Base-by-base conservation (phyloP, 2,329 filamentous ascomycete genomes). In the Teratosphaeria gauchensis region DNA sequence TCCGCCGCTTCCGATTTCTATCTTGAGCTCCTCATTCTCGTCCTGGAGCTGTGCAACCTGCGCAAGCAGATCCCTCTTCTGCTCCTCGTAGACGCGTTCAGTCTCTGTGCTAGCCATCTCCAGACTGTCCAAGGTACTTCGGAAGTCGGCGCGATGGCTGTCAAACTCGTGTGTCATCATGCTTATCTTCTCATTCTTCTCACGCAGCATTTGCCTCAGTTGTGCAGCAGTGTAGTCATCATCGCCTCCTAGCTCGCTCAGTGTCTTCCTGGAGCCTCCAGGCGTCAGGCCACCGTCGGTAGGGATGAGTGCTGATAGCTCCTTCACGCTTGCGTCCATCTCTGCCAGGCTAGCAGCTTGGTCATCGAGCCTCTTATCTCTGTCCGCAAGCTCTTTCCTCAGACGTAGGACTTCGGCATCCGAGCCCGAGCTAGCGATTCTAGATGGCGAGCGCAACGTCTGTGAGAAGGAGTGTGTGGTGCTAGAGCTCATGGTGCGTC, bases 121-220 rank as follows among this genome's bases (percentile, higher is more conserved):
- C 55, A 99, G 80, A 0, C 92, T 96, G 75, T 99, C 94, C 62
- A 99, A 94, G 19, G 94, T 99, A 73, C 90, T 96, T 65, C 94
- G 82, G 75, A 99, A 99, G 73, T 99, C 94, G 19, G 94, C 92
- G 59, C 94, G 84, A 71, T 99, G 92, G 9, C 88, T 85, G 70
- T 99, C 94, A 68, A 99, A 99, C 71, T 99, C 94, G 8, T 89
- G 84, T 0, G 92, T 97, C 65, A 99, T 82, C 79, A 92, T 86
- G 30, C 88, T 86, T 64, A 99, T 96, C 77, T 92, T 96, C 59
- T 99, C 94, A 68, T 96, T 96, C 81, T 95, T 96, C 75, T 99
- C 94, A 28, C 90, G 83, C 57, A 99, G 76, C 66, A 95, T 76
- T n/a, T 87, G 83, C 57, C 92, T 85, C 59, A 99, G 79, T 70